These are phyloP conservation scores for Bacidia gigantensis DNA, from an alignment of 495 filamentous ascomycete genomes.

Conservation along the genomic window DNA sequence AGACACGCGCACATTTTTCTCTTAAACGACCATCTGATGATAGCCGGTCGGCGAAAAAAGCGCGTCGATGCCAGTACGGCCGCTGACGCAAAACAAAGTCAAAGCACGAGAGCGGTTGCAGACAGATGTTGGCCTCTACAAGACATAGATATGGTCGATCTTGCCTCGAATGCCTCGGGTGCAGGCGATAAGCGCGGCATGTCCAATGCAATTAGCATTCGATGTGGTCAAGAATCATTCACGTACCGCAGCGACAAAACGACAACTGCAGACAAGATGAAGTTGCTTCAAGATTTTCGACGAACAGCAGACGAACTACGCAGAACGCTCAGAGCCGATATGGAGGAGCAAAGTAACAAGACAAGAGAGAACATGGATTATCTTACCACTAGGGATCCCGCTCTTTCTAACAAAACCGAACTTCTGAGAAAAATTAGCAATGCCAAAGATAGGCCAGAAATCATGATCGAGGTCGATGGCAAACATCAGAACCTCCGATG, in stretches of 20 bases:
- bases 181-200: conserved; percentile 48
- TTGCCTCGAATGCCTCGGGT: conserved; percentile 45
- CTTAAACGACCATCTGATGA: conserved; percentile 85
- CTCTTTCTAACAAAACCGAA: conserved; percentile 58
- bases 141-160: conserved; percentile 86
- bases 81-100: conserved; percentile 54
- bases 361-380: conserved; percentile 70
- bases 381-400: conserved; percentile 56
- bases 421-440: conserved; percentile 50
- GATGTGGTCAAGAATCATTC: conserved; percentile 80
- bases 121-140: conserved; percentile 90
- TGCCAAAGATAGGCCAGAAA: conserved; percentile 46
- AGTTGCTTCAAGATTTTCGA: conserved; percentile 73
- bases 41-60: conserved; percentile 84
- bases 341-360: conserved; percentile 64
- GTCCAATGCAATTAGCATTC: conserved; percentile 76
- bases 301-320: conserved; percentile 86
- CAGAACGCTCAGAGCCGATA: conserved; percentile 66
- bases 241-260: conserved; percentile 77
- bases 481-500: conserved; percentile 90
- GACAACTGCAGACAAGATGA: conserved; percentile 58
- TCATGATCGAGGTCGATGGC: conserved; percentile 90
- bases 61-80: conserved; percentile 54
- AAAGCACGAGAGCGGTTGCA: conserved; percentile 68
- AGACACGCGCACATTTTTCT: conserved; percentile 78